Base-by-base conservation (phyloP, 306 rosid genomes). In the Cicer cuneatum region DNA sequence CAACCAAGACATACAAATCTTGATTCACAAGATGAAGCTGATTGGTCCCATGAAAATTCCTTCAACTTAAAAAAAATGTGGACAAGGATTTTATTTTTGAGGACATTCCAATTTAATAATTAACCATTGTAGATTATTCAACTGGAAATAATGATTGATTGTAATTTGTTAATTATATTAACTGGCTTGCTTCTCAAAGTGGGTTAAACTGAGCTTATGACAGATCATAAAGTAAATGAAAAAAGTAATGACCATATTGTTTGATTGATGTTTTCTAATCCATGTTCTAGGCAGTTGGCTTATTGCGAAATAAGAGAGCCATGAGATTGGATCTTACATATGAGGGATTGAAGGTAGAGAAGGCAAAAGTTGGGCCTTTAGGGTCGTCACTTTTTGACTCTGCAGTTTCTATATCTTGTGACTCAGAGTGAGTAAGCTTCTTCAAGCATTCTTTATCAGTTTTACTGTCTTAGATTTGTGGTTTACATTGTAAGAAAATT, bases 351-450 rank as follows among this genome's bases (percentile, higher is more conserved):
- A 73, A 39, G 19, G 89, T 92, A 72, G 85, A 88, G 78, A 94
- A 90, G 78, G 96, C 99, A 75, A 92, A 89, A 90, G 97, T 94
- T 45, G 99, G 99, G 74, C 99, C 99, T 68, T 82, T 94, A 7
- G 99, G 93, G 60, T 87, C 91, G 42, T 72, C 80, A 60, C 96
- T 90, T 78, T 92, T 94, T 75, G 99, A 94, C 87, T 92, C 99
- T 73, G 99, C 99, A 18, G 92, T 94, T 78, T 94, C 97, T 58
- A 59, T 94, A 66, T 83, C 97, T 56, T 87, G 85, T 81, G 77
- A 80, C 80, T 75, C 89, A 6, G 73, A 80, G 98, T 93, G 81
- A 80, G 96, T 92, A 82, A 75, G 84, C 87, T 64, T 73, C 87
- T 82, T 85, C 85, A 18, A 29, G 73, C 67, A 83, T 65, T 61